Conservation (phyloP, 2,329 filamentous ascomycete genomes). For the Cytospora schulzeri region DNA sequence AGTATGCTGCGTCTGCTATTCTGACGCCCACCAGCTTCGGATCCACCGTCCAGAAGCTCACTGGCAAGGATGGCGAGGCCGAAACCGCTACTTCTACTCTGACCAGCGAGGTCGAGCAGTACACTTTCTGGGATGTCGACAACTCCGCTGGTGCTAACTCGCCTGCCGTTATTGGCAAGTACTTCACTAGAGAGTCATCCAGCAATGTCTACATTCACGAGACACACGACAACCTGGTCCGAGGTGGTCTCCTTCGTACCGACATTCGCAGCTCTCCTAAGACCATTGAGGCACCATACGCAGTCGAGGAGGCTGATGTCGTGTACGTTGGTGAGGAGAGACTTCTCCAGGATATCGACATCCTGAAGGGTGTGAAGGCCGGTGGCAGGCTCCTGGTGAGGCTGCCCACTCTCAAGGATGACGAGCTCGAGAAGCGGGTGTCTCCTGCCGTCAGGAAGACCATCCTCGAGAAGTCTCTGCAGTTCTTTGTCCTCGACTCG, state of each 20-base stretch:
- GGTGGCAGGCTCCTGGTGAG: slow-evolving; percentile 75
- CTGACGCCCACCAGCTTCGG: slow-evolving; percentile 59
- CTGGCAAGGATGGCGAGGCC: slow-evolving; percentile 44
- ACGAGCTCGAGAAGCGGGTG: slow-evolving; percentile 87
- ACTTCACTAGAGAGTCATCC: slow-evolving; percentile 73
- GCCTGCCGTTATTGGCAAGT: slow-evolving; percentile 59
- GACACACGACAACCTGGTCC: slow-evolving; percentile 65
- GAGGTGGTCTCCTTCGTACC: slow-evolving; percentile 78
- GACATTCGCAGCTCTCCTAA: slow-evolving; percentile 84
- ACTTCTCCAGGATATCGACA: slow-evolving; percentile 75
- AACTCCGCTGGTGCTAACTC: slow-evolving; percentile 68
- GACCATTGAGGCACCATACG: slow-evolving; percentile 81
- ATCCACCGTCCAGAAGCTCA: slow-evolving; percentile 52
- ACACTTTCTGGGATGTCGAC: slow-evolving; percentile 92
- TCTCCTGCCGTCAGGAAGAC: slow-evolving; percentile 70
- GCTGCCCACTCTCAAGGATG: slow-evolving; percentile 78
- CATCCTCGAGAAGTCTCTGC: slow-evolving; percentile 68
- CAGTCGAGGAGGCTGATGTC: slow-evolving; percentile 77
- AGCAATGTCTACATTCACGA: slow-evolving; percentile 64
- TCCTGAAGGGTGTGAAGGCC: slow-evolving; percentile 69
- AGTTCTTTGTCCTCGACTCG: slow-evolving; percentile 76
- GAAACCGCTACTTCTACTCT: slow-evolving; percentile 44
- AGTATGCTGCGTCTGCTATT: slow-evolving; percentile 74
- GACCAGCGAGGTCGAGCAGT: slow-evolving; percentile 72
- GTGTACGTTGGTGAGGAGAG: slow-evolving; percentile 78